Evolutionary conservation across 2,329 filamentous ascomycete genomes (phyloP), one percentile per base, ranked within the genome.

Genomic region (Calonectria leucothoes): DNA sequence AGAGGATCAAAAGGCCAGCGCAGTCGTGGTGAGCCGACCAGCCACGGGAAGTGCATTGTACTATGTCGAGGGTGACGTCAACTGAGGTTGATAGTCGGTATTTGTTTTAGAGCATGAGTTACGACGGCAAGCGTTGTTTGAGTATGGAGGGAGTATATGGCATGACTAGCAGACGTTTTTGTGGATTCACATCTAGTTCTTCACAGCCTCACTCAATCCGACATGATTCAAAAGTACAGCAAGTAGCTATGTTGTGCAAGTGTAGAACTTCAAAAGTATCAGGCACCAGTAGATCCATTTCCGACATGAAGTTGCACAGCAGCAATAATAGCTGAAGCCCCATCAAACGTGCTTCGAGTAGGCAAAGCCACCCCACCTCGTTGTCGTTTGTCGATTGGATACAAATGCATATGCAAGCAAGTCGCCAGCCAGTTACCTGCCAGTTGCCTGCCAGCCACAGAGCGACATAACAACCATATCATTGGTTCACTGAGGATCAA

Each of bases 21-120:
- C 96, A 0, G 93, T 98, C 73, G 94, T 98, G 33, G 95, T 98
- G 61, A 98, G 94, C 82, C 93, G 94, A 84, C 97, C 97, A 0
- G 94, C 94, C 6, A 92, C 93, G 77, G 95, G 95, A 37, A 93
- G 91, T 77, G 90, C 88, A 2, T 82, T 92, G 17, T 90, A 88
- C 71, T 74, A 86, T 57, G 84, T 88, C 12, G 73, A 82, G 57
- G 82, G 81, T 8, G 80, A 73, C 25, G 74, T 79, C 15, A 74
- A 78, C 14, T 75, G 23, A 67, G 42, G 42, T 78, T 51, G 69
- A 68, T 8, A 52, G 8, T 37, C 39, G 48, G 39, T 14, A 45
- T 27, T 59, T 63, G 35, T 42, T 42, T 25, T 6, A 37, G 33
- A 42, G 49, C 33, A 33, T 69, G 12, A 61, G 15, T 48, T 51